Conservation (phyloP, 805 yeast species). For the Brettanomyces naardenensis region DNA sequence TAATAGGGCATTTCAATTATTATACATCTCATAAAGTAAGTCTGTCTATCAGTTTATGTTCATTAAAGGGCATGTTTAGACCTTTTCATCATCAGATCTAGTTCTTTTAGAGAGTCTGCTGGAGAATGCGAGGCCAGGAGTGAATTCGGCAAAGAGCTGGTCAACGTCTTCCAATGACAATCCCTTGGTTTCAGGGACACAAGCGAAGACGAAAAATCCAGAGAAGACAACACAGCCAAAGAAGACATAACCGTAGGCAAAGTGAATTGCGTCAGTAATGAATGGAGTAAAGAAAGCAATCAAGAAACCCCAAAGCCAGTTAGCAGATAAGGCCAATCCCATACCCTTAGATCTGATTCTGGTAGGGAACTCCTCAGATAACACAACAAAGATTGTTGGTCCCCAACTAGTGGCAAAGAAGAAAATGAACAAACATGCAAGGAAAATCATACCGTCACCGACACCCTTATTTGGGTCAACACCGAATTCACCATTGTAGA, state of each 20-base stretch:
- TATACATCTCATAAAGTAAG: too few relatives aligned
- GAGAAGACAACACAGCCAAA: slow-evolving; percentile 44
- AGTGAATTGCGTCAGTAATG: slow-evolving; percentile 44
- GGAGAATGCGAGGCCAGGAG: slow-evolving; percentile 23
- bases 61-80: neutral
- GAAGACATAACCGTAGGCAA: slow-evolving; percentile 51
- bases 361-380: slow-evolving; percentile 61
- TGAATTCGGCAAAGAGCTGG: slow-evolving; percentile 34
- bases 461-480: slow-evolving; percentile 36
- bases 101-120: neutral
- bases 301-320: slow-evolving; percentile 55
- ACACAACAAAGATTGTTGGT: slow-evolving; percentile 58
- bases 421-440: slow-evolving; percentile 56
- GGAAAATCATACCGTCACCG: slow-evolving; percentile 53
- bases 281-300: slow-evolving; percentile 51
- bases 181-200: slow-evolving; percentile 50
- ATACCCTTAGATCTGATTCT: slow-evolving; percentile 55
- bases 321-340: slow-evolving; percentile 57
- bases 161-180: slow-evolving; percentile 50
- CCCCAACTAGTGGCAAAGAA: slow-evolving; percentile 71
- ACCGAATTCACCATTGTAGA: slow-evolving; percentile 32
- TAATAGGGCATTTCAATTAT: too few relatives aligned
- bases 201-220: slow-evolving; percentile 45
- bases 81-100: slow-evolving; percentile 1
- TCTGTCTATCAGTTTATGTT: too few relatives aligned